Evolutionary conservation across 352 stramenopile genomes (phyloP).

Genomic region (Phytophthora pseudosyringae): DNA sequence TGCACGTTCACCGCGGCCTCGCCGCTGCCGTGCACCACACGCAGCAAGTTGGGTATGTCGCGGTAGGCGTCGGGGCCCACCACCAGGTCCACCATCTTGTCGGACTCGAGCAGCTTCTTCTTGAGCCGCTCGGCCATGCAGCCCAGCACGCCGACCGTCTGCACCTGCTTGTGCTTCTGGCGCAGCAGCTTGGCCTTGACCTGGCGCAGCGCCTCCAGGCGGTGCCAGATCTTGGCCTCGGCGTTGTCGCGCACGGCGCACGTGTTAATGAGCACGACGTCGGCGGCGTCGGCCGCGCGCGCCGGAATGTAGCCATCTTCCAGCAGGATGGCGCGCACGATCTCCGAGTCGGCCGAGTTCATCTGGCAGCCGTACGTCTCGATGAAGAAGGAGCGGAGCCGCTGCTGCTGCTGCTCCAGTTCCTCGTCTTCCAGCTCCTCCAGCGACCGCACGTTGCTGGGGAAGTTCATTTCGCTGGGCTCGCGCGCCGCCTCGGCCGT

Average conservation of each 20-base stretch:
- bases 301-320: conserved; percentile 70
- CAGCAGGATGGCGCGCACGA: conserved; percentile 96
- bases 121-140: conserved; percentile 99
- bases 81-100: conserved; percentile 98
- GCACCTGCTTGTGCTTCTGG: conserved; percentile 69
- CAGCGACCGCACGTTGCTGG: conserved; percentile 50
- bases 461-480: conserved; percentile 84
- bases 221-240: conserved; percentile 95
- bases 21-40: conserved; percentile 76
- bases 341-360: conserved; percentile 99
- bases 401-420: conserved; percentile 29
- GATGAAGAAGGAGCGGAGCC: conserved; percentile 76
- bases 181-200: conserved; percentile 74
- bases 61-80: conserved; percentile 98
- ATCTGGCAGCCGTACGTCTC: conserved; percentile 99
- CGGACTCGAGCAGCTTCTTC: conserved; percentile 93
- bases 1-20: conserved; percentile 93
- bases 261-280: conserved; percentile 98
- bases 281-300: conserved; percentile 72
- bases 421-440: conserved; percentile 41
- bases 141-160: conserved; percentile 96
- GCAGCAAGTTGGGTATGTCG: conserved; percentile 95
- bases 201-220: conserved; percentile 79
- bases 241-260: conserved; percentile 99
- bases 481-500: conserved; percentile 36